These are phyloP conservation scores for Elsinoe arachidis DNA, from an alignment of 2,329 filamentous ascomycete species.

Conservation along the genomic window DNA sequence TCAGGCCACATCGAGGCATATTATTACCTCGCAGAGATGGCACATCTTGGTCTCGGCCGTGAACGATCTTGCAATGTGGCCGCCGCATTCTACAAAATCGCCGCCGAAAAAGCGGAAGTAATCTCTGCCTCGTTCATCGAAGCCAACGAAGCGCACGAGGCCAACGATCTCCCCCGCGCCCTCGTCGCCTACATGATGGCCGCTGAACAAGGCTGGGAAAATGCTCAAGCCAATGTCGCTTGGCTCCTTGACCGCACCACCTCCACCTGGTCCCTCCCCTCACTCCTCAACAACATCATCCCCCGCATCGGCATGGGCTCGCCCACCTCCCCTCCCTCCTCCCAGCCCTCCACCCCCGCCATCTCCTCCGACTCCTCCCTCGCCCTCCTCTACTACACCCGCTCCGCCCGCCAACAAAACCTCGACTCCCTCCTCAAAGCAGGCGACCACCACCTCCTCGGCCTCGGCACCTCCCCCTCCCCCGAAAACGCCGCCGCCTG, in stretches of 20 bases:
- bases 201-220: constrained; percentile 86
- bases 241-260: constrained; percentile 65
- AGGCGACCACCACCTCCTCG: constrained; percentile 91
- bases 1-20: constrained; percentile 81
- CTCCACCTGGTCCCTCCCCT: constrained; percentile 24
- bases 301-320: constrained; percentile 15
- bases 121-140: constrained; percentile 74
- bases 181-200: constrained; percentile 77
- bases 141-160: constrained; percentile 72
- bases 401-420: constrained; percentile 86
- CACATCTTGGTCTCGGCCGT: constrained; percentile 67
- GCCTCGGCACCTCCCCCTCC: constrained; percentile 61
- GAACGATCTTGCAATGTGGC: constrained; percentile 72
- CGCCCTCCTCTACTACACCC: constrained; percentile 87
- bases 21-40: constrained; percentile 87
- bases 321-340: constrained; percentile 27
- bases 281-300: constrained; percentile 14
- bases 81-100: constrained; percentile 76
- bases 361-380: constrained; percentile 51
- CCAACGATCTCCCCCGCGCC: constrained; percentile 69
- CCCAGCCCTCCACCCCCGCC: constrained; percentile 40
- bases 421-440: constrained; percentile 94
- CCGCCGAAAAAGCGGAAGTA: constrained; percentile 81
- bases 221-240: constrained; percentile 81
- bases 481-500: constrained; percentile 84